Evolutionary conservation across 352 stramenopile genomes (phyloP), one percentile per base, ranked within the genome.

Genomic region (Phytophthora brassicae): DNA sequence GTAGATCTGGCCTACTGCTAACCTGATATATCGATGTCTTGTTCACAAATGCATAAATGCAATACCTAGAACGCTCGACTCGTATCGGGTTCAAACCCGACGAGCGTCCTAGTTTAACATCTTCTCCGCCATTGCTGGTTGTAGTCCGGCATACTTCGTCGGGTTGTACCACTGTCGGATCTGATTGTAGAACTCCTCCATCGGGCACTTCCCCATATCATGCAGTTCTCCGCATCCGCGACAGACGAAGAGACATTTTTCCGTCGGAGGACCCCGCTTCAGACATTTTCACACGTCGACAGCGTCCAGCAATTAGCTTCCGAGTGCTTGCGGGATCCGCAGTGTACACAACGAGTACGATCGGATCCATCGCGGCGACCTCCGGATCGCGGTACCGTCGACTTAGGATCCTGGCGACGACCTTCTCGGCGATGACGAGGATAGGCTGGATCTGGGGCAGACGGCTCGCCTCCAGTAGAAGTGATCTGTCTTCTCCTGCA

Each of bases 181-280:
- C 26, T 9, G 26, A 41, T 59, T 68, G 52, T 57, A 54, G 61
- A n/a, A 58, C 44, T 56, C 44, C 33, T 61, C 51, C 51, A 62
- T 54, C 14, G 35, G 44, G 39, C 52, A 62, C 9, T 45, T 38
- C 6, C 45, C 51, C 11, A 14, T 13, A 4, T 59, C 61, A 19
- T 69, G 47, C 6, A 42, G 16, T 14, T 62, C 46, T 4, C 52
- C 46, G 24, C 60, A 68, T 4, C 13, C 45, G 0, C 23, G 20
- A 28, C 61, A 64, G 6, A 57, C 42, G 33, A 50, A 57, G 6
- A 64, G 19, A 23, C 54, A 70, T 13, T 31, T 42, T 23, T 64
- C 54, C 2, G 54, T 36, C 17, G 54, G 49, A 24, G 64, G 56
- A 13, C 56, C 50, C 28, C 23, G 24, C 17, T 39, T 20, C 1